Evolutionary conservation across 495 filamentous ascomycete genomes (phyloP), one percentile per base, ranked within the genome.

Genomic region (Trichoderma gamsii): DNA sequence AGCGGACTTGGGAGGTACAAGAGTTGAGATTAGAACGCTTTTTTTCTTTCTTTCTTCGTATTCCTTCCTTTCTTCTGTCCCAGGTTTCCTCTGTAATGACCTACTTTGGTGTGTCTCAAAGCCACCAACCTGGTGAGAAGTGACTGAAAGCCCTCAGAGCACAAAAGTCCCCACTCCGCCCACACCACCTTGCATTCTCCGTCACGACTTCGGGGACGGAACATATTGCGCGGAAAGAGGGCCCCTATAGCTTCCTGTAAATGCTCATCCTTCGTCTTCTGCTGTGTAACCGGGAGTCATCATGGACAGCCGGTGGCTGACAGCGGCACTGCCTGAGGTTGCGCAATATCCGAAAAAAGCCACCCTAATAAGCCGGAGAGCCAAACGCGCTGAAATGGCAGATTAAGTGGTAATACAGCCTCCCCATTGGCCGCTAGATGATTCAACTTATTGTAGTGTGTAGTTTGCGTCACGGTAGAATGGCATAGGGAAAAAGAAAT

Each of bases 261-360:
- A 29, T 25, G 25, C 56, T 9, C 16, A 23, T 32, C 29, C n/a
- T 52, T 52, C 49, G 49, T 21, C 49, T 21, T 23, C 56, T 61
- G 56, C n/a, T 15, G 25, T 32, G 29, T 25, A 32, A 61, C 56
- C 21, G 43, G 21, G n/a, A 11, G n/a, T 4, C 51, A 25, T 4
- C 51, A 25, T 56, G 21, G n/a, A 25, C 18, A 23, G 3, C 51
- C 0, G n/a, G 3, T 12, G 4, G 51, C 16, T 56, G 51, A 56
- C 51, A 56, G 51, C 51, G 51, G n/a, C 51, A 56, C 16, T 25
- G 51, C 21, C 18, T 11, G 51, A 56, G 51, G n/a, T 56, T 56
- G 51, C 16, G 25, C 56, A 18, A 7, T 18, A 29, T 29, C 25
- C 15, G 3, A 32, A 61, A 11, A 61, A 32, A 32, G 25, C 11